A percentile compares a stretch with the other conserved stretches of the same genome.
These are phyloP conservation scores for Elongisporangium senticosum DNA, from an alignment of 352 stramenopile species.

Conservation along the genomic window DNA sequence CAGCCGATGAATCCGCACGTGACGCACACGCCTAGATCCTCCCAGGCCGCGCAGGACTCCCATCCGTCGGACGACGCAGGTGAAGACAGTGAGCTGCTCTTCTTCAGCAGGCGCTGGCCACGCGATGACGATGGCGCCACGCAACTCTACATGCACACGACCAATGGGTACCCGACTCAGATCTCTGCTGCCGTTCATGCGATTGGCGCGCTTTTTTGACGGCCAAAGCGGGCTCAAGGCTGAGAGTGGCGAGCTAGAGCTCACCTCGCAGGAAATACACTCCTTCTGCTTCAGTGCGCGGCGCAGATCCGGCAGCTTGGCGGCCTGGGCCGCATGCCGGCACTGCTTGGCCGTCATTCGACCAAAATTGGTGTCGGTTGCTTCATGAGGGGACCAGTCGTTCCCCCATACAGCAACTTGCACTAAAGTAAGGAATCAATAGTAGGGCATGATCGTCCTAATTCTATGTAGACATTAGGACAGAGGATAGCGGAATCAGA, in stretches of 20 bases:
- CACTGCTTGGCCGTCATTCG: constrained; percentile 43
- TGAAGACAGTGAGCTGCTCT: background rate
- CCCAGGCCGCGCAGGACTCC: constrained; percentile 21
- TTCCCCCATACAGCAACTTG: background rate
- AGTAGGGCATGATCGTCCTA: too few relatives aligned
- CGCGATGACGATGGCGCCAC: constrained; percentile 2
- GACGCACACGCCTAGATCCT: constrained; percentile 48
- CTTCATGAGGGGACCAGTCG: background rate
- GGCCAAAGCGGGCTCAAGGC: too few relatives aligned
- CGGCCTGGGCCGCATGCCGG: constrained; percentile 48
- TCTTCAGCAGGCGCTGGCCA: background rate
- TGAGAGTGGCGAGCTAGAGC: background rate
- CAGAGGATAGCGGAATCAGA: background rate
- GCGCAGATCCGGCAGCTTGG: constrained; percentile 41
- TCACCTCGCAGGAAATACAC: constrained; percentile 37
- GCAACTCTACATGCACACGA: constrained; percentile 16
- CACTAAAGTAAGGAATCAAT: background rate
- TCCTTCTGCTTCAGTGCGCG: constrained; percentile 43
- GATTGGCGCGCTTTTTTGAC: background rate
- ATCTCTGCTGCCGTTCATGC: background rate
- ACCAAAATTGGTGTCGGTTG: background rate
- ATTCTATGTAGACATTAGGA: too few relatives aligned
- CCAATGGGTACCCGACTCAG: background rate
- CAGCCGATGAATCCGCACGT: constrained; percentile 60
- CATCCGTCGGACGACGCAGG: constrained; percentile 21